Conservation (phyloP, 75 land plant genomes). For the Cunninghamia lanceolata region DNA sequence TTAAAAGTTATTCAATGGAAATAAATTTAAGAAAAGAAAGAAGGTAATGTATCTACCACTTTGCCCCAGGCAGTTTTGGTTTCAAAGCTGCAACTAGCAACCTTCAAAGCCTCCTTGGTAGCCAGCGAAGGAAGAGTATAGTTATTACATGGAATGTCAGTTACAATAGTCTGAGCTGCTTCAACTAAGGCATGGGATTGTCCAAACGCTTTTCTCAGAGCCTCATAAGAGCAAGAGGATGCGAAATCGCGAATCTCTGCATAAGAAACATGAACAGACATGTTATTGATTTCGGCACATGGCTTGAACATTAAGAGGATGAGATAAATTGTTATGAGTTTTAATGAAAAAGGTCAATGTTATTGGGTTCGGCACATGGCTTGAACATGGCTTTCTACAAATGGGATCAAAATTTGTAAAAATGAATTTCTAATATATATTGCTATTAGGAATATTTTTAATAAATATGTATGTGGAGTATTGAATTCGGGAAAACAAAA, state of each 20-base stretch:
- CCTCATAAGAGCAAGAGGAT: neutral
- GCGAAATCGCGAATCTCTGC: neutral
- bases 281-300: neutral
- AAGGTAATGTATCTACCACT: neutral
- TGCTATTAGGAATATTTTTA: too few species aligned
- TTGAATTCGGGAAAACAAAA: too few species aligned
- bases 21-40: too few species aligned
- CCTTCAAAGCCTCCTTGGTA: constrained; percentile 13
- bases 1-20: too few species aligned
- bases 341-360: too few species aligned
- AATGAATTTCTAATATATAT: too few species aligned
- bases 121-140: neutral
- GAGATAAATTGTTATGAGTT: neutral
- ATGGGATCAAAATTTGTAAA: too few species aligned
- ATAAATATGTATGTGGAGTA: too few species aligned
- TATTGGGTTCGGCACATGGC: too few species aligned
- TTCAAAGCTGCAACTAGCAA: constrained; percentile 24
- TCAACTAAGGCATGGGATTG: constrained; percentile 10
- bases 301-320: too few species aligned
- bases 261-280: neutral
- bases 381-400: too few species aligned
- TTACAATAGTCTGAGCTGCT: constrained; percentile 2
- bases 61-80: constrained; percentile 18
- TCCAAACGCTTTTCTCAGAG: constrained; percentile 14
- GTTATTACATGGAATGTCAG: neutral